Evolutionary conservation across 1,139 yeast genomes (phyloP), one percentile per base, ranked within the genome.

Genomic region (Magnusiomyces ingens): DNA sequence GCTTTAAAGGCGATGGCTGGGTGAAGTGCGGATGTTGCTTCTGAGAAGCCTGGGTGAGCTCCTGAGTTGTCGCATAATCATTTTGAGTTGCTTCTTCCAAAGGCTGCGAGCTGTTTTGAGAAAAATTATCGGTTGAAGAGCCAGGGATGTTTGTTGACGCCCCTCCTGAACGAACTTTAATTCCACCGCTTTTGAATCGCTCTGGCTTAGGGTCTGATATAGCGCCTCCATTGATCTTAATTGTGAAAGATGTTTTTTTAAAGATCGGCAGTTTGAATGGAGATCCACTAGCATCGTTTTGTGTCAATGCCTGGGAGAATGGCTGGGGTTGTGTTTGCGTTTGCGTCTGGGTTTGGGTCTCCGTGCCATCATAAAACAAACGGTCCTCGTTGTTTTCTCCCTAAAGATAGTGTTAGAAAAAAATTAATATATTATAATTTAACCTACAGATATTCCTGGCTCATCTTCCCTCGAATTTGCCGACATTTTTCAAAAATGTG

Each of bases 321-420:
- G 26, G 29, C 26, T 48, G 45, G 15, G 50, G 22, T 47, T 47
- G 41, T 26, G 50, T 48, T 21, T 37, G 50, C n/a, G 50, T 48
- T 19, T 48, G 50, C 6, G 50, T 48, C 22, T 17, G 38, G 13
- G 38, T 21, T 22, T 37, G 49, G 13, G 44, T 19, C 22, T 48
- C 38, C 8, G 50, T 46, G 15, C 21, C 32, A 26, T 26, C 32
- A 26, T 26, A 4, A 26, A 8, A n/a, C n/a, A n/a, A 26, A 26
- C 12, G 43, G 6, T n/a, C 43, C 17, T 26, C 32, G 32, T 26
- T 26, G n/a, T 40, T 40, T 13, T 40, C n/a, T 15, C 21, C 21
- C 18, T 40, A 17, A 40, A 40, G n/a, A 18, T 2, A 40, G 5
- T 40, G 21, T 40, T 15, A 37, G 18, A 37, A 37, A 37, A 37